Percentiles rank a stretch among this genome's conserved stretches.
phyloP scores from a whole-genome alignment of 2,329 filamentous ascomycete species.

The Alternaria longipes region DNA sequence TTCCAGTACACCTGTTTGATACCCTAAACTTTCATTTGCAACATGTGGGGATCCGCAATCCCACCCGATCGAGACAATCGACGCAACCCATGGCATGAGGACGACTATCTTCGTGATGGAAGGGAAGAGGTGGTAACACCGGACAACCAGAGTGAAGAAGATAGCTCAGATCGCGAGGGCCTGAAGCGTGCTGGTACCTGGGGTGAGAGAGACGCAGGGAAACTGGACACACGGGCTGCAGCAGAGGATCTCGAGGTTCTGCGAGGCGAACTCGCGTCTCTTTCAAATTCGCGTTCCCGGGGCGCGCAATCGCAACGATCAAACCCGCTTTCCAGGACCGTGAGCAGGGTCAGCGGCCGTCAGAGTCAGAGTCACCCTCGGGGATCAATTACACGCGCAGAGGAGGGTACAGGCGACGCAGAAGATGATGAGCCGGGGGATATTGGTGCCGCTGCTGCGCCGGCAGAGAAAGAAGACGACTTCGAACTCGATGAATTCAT shows the following conservation, averaged over 20 bases:
- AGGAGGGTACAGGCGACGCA: slow-evolving; percentile 16
- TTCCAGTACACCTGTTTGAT: slow-evolving; percentile 2
- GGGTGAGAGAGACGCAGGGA: slow-evolving; percentile 69
- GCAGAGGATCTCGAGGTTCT: slow-evolving; percentile 69
- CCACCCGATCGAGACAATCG: slow-evolving; percentile 33
- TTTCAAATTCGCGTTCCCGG: slow-evolving; percentile 57
- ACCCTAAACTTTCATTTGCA: slow-evolving; percentile 11
- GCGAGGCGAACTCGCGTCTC: slow-evolving; percentile 62
- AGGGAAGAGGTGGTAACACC: slow-evolving; percentile 25
- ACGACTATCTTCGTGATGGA: slow-evolving; percentile 29
- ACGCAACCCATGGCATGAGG: slow-evolving; percentile 50
- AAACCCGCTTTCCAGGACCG: slow-evolving; percentile 34
- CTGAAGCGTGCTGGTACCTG: slow-evolving; percentile 60
- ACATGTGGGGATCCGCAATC: slow-evolving; percentile 36
- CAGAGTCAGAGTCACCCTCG: slow-evolving; percentile 23
- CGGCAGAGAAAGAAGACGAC: slow-evolving; percentile 63
- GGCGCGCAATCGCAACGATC: slow-evolving; percentile 33
- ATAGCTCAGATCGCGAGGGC: slow-evolving; percentile 38
- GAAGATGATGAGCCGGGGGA: slow-evolving; percentile 35
- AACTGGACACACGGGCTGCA: slow-evolving; percentile 61
- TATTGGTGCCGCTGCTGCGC: slow-evolving; percentile 31
- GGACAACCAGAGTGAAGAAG: slow-evolving; percentile 24
- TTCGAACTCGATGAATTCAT: slow-evolving; percentile 77
- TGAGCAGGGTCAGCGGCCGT: slow-evolving; percentile 42
- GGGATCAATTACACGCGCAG: slow-evolving; percentile 22